Percentiles rank a stretch among this genome's conserved stretches.
phyloP scores from a whole-genome alignment of 805 yeast genomes.

The Candida vartiovaarae region DNA sequence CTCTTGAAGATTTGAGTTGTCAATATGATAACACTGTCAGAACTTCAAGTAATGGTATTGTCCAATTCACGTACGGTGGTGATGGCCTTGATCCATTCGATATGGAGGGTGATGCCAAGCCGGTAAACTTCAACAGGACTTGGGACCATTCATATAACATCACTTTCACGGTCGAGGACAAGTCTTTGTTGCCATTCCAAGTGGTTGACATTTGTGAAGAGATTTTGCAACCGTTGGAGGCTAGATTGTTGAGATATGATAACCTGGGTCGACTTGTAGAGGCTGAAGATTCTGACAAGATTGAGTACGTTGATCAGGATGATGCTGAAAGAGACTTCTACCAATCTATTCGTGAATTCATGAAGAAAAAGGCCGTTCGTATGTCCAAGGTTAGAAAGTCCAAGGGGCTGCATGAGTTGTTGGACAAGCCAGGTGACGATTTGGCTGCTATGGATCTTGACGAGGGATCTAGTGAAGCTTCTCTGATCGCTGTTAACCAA shows the following conservation, averaged over 20 bases:
- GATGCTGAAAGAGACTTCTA: slow-evolving; percentile 89
- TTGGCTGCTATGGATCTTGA: slow-evolving; percentile 34
- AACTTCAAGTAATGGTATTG: slow-evolving; percentile 92
- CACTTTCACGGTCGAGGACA: slow-evolving; percentile 50
- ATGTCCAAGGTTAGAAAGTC: slow-evolving; percentile 52
- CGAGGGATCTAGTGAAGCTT: slow-evolving; percentile 27
- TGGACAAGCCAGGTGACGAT: slow-evolving; percentile 39
- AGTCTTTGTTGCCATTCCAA: slow-evolving; percentile 64
- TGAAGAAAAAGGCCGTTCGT: slow-evolving; percentile 45
- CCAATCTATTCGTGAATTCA: slow-evolving; percentile 61
- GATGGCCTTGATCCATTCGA: slow-evolving; percentile 97
- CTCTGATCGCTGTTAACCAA: slow-evolving; percentile 50
- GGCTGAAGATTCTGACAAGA: slow-evolving; percentile 37
- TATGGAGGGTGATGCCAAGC: slow-evolving; percentile 98
- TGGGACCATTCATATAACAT: slow-evolving; percentile 89
- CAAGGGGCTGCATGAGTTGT: slow-evolving; percentile 41
- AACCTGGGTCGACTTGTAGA: slow-evolving; percentile 54
- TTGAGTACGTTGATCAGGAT: slow-evolving; percentile 69
- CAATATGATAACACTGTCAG: slow-evolving; percentile 93
- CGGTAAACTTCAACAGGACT: slow-evolving; percentile 87
- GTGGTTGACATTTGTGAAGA: slow-evolving; percentile 47
- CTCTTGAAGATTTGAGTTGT: slow-evolving; percentile 90
- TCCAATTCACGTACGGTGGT: slow-evolving; percentile 97
- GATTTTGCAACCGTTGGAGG: slow-evolving; percentile 55
- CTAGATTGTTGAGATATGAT: slow-evolving; percentile 56